Evolutionary conservation across 257 asterid genomes (phyloP), one percentile per base, ranked within the genome.

Genomic region (Petunia secreta): DNA sequence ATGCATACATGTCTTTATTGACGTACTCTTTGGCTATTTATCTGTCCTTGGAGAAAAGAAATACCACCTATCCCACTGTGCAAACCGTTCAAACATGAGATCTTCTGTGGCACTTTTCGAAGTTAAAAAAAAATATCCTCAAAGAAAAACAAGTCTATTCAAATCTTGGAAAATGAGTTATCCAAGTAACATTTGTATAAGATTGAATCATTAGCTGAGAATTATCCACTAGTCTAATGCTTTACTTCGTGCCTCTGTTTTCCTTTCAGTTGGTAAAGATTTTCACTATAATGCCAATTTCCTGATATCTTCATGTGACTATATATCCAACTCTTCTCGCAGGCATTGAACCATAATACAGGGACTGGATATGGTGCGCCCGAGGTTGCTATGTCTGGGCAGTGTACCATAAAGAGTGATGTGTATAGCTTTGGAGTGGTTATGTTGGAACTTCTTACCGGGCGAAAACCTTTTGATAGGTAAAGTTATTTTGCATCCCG

Each of bases 391-490:
- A 89, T 92, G 97, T 91, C 97, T 0, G 98, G 98, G 75, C 93
- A 87, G 59, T 92, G 89, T 68, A 87, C 97, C 82, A 91, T 93
- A 50, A 94, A 95, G 82, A 95, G 97, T 65, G 99, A 95, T 5
- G 97, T 95, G 8, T 92, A 95, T 82, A 92, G 98, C 87, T 95
- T 95, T 43, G 99, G 99, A 40, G 98, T 95, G 57, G 98, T 92
- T 73, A 95, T 95, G 99, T 80, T 95, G 83, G 99, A 95, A 83
- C 97, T 95, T 80, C 89, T 95, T 55, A 92, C 95, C 0, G 98
- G 99, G 52, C 96, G 99, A 41, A 93, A 91, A 78, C 98, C 99
- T 43, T 92, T 91, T 40, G 99, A 93, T 78, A 89, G 93, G 98
- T 94, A 84, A 81, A 25, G 63, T 54, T 77, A 63, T 58, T 41